Conservation (phyloP, 352 stramenopile genomes). For the Aphanomyces invadans region DNA sequence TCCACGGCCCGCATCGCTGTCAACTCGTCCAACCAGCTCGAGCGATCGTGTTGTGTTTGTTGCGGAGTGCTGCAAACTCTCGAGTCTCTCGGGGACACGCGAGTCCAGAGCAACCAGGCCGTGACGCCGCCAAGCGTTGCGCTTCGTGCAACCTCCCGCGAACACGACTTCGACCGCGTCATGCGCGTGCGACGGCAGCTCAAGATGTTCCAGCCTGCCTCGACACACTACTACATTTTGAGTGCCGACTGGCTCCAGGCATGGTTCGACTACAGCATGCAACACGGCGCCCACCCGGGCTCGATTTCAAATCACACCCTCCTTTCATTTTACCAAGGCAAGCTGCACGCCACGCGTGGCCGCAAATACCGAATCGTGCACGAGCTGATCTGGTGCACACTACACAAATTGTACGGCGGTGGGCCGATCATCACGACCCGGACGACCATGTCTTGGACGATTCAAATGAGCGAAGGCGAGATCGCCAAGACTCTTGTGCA, state of each 20-base stretch:
- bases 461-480: conserved; percentile 11
- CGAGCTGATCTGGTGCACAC: conserved; percentile 6
- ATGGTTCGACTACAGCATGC: conserved; percentile 9
- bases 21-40: background rate
- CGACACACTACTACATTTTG: conserved; percentile 11
- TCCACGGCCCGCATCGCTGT: background rate
- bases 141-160: background rate
- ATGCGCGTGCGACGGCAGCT: conserved; percentile 6
- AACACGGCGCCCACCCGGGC: conserved; percentile 4
- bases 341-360: conserved; percentile 9
- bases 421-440: conserved; percentile 16
- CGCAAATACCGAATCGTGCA: background rate
- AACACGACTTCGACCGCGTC: background rate
- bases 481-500: conserved; percentile 2
- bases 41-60: conserved; percentile 19
- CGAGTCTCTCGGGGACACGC: conserved; percentile 15
- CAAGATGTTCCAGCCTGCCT: background rate
- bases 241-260: background rate
- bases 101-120: conserved; percentile 10
- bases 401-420: conserved; percentile 15
- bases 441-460: conserved; percentile 13
- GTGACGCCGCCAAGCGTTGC: background rate
- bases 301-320: conserved; percentile 22
- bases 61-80: conserved; percentile 7
- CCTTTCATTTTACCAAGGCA: conserved; percentile 19